Evolutionary conservation across 805 yeast genomes (phyloP), one percentile per base, ranked within the genome.

Genomic region (Ogataea pilisensis): DNA sequence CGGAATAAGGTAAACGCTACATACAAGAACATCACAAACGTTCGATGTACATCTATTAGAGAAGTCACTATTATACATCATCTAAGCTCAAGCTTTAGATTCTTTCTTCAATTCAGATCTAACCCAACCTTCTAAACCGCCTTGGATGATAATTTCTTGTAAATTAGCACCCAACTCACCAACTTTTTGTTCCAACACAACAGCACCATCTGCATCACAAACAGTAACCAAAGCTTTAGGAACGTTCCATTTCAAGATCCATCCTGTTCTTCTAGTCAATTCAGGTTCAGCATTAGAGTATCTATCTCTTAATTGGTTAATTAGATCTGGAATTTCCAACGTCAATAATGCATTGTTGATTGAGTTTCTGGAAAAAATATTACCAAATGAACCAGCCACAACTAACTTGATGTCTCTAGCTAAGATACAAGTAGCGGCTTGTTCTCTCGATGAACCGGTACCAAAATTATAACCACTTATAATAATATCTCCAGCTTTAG

Each of bases 81-180:
- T n/a, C n/a, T n/a, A n/a, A n/a, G n/a, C n/a, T n/a, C 13, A 27
- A 27, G 9, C 29, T 27, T 27, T 6, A 29, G 37, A n/a, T 39
- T 57, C 58, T 37, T 60, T 57, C 45, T 54, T 51, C 49, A 82
- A 67, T 62, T 87, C 84, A 17, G 89, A 72, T 64, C 76, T 85
- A 43, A 93, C 97, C 99, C 99, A 93, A 31, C 95, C 95, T 73
- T 93, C 99, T 43, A 93, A 78, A 42, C 99, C 99, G 36, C 99
- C 99, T 63, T 88, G 83, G 49, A 91, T 90, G 50, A 93, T 93
- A 57, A 93, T 93, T 54, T 93, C 99, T 69, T 93, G 99, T 61
- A 93, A 73, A 64, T 90, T 90, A 41, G 89, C 80, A 50, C 99
- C 98, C 48, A 93, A 73, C 65, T 93, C 98, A 45, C 98, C 97